Percentiles rank a stretch among this genome's conserved stretches.
phyloP scores from a whole-genome alignment of 1,284 basidiomycete genomes.

The Austroboletus olivaceoglutinosus region DNA sequence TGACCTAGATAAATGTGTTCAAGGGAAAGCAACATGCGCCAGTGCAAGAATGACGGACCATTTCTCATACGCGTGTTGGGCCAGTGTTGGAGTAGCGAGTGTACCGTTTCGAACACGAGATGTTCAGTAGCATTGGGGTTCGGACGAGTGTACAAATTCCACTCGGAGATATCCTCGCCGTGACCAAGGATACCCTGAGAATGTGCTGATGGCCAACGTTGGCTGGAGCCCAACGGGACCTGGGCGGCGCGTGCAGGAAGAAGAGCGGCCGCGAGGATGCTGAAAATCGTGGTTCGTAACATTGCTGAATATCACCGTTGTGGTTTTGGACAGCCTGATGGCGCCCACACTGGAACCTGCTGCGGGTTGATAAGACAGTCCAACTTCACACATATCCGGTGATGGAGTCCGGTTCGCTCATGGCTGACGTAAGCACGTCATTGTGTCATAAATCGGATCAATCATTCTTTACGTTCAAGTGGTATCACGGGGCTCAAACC shows the following conservation, averaged over 20 bases:
- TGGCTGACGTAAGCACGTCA: too few species aligned
- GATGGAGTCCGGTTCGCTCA: too few species aligned
- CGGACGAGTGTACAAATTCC: slow-evolving; percentile 18
- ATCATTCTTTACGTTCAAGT: too few species aligned
- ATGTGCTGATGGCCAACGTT: neutral
- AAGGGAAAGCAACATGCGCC: neutral
- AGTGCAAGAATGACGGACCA: slow-evolving; percentile 24
- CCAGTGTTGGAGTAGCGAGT: slow-evolving; percentile 45
- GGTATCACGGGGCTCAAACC: too few species aligned
- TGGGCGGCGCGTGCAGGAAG: slow-evolving; percentile 8
- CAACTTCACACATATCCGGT: too few species aligned
- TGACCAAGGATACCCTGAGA: neutral
- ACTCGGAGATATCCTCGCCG: neutral
- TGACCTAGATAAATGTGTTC: slow-evolving; percentile 36
- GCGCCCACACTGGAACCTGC: too few species aligned
- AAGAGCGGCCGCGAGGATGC: neutral
- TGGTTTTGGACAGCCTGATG: too few species aligned
- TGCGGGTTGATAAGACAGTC: too few species aligned
- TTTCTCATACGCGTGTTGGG: slow-evolving; percentile 50
- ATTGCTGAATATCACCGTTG: neutral
- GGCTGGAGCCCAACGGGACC: slow-evolving; percentile 6
- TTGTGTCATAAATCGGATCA: too few species aligned
- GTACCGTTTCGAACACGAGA: slow-evolving; percentile 30
- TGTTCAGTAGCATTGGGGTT: slow-evolving; percentile 20
- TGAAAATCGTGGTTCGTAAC: slow-evolving; percentile 2